Base-by-base conservation (phyloP, 2,329 filamentous ascomycete genomes). In the Botrytis sinoallii region DNA sequence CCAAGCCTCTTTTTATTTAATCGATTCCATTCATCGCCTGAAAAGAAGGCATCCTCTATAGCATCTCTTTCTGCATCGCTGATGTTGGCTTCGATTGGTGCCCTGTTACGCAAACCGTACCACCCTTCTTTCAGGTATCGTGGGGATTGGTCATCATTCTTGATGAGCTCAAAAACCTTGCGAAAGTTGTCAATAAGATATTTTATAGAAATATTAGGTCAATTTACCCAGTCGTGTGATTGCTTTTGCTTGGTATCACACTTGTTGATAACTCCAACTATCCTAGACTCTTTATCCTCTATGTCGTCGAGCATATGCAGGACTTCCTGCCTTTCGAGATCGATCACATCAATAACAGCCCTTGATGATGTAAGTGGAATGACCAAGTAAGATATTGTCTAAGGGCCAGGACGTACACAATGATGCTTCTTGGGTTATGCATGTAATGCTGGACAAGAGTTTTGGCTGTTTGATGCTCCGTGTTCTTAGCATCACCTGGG, bases 261-360 rank as follows among this genome's bases (percentile, higher is more conserved):
- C 55, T 85, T 84, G 1, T 84, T 86, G 40, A 86, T 81, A 10
- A 86, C 81, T 3, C 82, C 84, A 7, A 86, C 76, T 1, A 81
- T 82, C 70, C 82, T 73, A 38, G 74, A 75, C 57, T 75, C 70
- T 70, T 72, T 71, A 44, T 78, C 70, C 32, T 78, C 77, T 22
- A 78, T 12, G 2, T 75, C 74, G 70, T 82, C 79, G 12, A 81
- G 66, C 32, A 79, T 75, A 22, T 78, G 78, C 0, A 84, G 73
- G 22, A 85, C 81, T 4, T 78, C 79, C 67, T 86, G 83, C 66
- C 83, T 82, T 0, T 81, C 79, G 71, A 80, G 79, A 71, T 84
- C 82, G 64, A 82, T 82, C 52, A 82, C 80, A 3, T 83, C 84
- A 6, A 82, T 82, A 8, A 86, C 77, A 4, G 85, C 82, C 1